Evolutionary conservation across 192 early-diverging fungal genomes (phyloP), one percentile per base, ranked within the genome.

Genomic region (Obelidium mucronatum): DNA sequence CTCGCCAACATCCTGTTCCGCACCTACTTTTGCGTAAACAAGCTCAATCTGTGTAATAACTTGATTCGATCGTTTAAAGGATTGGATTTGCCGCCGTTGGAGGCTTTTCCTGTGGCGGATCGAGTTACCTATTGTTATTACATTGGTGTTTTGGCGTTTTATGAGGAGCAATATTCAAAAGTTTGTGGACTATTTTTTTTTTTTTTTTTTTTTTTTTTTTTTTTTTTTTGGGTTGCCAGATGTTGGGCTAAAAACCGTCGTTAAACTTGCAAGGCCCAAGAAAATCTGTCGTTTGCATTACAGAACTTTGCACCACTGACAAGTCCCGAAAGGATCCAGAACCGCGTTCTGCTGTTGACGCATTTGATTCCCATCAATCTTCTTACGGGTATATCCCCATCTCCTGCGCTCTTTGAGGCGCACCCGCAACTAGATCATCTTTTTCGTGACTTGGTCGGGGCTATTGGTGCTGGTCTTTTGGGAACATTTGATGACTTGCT

Each of bases 101-200:
- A 88, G 3, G n/a, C 80, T 24, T 99, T 90, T 74, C 95, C 97
- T 3, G 91, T 93, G 73, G 77, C 91, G 33, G 91, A 98, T 83
- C 92, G 93, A 67, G 91, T 97, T 26, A 91, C 93, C 0, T 97
- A 92, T 76, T 80, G 87, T 22, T 99, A 93, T 77, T 96, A 97
- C 82, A 85, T 89, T 22, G 97, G 97, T 2, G 80, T 95, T 56
- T 84, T 97, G 19, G 87, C 90, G 8, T 99, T 98, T 80, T 90
- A 91, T 42, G 89, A 94, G 65, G 95, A 95, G 60, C 84, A 94
- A 40, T 97, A 93, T 80, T 61, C 67, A 52, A 84, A 84, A 71
- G 94, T 90, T 83, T 8, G 73, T 37, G 22, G 0, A 22, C 3
- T 75, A n/a, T 71, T 2, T 31, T 19, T 17, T 66, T n/a, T n/a